Base-by-base conservation (phyloP, 169 alveolate species). In the Eimeria brunetti region DNA sequence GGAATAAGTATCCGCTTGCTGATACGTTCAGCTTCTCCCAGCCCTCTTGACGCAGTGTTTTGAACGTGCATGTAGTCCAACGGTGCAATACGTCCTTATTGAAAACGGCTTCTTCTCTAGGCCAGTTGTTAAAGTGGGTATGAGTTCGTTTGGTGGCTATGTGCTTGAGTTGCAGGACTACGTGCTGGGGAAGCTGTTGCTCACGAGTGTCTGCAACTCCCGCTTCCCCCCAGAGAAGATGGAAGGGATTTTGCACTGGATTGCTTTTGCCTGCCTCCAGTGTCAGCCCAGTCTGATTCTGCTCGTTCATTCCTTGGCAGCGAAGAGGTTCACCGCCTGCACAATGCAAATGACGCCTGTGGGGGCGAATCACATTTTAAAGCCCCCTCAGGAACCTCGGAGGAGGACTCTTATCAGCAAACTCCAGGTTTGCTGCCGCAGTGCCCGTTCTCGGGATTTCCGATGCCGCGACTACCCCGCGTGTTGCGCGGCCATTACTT, bases 161-260 rank as follows among this genome's bases (percentile, higher is more conserved):
- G 83, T 16, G 83, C 38, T 36, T 38, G 83, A n/a, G 53, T 33
- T 58, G 38, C 96, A 93, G 96, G 96, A 12, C 30, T 84, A 30
- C 96, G 96, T 64, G 96, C 96, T 27, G 96, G 88, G 56, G 96
- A 93, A 24, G 89, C 91, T 64, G 96, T 93, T 16, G 96, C 96
- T 51, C 96, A 93, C 94, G 96, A 93, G 64, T 88, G 96, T 27
- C 88, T 93, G 64, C 96, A 71, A 7, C 96, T 93, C 76, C 96
- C 94, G 36, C 93, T 93, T 56, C 96, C 96, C 41, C 93, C 96
- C 64, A 64, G 96, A n/a, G 96, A 93, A 71, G 96, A 93, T 51
- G 67, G 78, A 56, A 71, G 93, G 81, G 46, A 60, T 38, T 76
- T 93, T 41, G 92, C 96, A 24, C 44, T 93, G 88, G 96, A 93